phyloP scores from a whole-genome alignment of 192 early-diverging fungal species.

The Paraglomus occultum region DNA sequence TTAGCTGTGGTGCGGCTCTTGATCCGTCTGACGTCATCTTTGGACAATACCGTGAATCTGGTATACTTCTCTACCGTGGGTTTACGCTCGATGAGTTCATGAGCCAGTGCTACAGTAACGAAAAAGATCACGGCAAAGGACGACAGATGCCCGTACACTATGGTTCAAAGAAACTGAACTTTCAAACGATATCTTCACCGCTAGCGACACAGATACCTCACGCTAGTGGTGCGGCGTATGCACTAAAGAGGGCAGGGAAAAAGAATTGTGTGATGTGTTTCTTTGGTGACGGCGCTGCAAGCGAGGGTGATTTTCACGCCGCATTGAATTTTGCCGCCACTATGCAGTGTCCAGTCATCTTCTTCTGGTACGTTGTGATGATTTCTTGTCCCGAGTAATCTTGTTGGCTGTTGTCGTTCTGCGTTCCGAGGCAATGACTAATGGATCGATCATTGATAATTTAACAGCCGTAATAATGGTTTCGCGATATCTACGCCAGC shows the following conservation, averaged over 20 bases:
- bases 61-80: constrained; percentile 90
- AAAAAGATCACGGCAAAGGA: constrained; percentile 85
- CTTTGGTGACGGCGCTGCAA: constrained; percentile 98
- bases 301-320: constrained; percentile 97
- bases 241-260: constrained; percentile 76
- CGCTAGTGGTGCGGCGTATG: constrained; percentile 93
- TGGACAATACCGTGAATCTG: constrained; percentile 97
- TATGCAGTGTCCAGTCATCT: constrained; percentile 86
- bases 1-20: constrained; percentile 90
- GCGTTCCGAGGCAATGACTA: neutral
- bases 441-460: neutral
- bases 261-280: constrained; percentile 87
- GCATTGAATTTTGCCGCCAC: constrained; percentile 97
- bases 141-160: constrained; percentile 99
- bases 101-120: constrained; percentile 97
- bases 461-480: constrained; percentile 90
- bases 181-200: constrained; percentile 97
- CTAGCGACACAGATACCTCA: constrained; percentile 98
- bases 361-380: constrained; percentile 70
- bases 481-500: constrained; percentile 97
- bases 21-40: constrained; percentile 85
- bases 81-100: constrained; percentile 93
- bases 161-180: constrained; percentile 77
- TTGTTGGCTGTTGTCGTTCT: neutral
- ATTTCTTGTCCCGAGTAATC: neutral